Evolutionary conservation across 148 eudicot species (phyloP), one percentile per base, ranked within the genome.

Genomic region (Diospyros kaki): DNA sequence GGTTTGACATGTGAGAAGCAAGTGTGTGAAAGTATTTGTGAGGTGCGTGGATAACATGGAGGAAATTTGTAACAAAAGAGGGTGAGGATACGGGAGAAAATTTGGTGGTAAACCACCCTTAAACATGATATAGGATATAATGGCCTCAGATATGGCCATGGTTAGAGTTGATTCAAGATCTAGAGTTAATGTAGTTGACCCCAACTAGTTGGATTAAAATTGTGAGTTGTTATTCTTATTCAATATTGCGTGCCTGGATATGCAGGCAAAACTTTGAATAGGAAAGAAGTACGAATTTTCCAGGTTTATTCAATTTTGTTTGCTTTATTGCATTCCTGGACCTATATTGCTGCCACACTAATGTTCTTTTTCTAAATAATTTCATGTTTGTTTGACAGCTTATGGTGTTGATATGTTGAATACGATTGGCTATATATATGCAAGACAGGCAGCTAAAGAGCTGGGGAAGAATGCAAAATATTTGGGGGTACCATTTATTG

Each of bases 401-500:
- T 96, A 93, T 83, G 99, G 99, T 65, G 84, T 85, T 83, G 99
- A 96, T 77, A 96, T 96, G 98, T 81, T 96, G 84, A 93, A 82
- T 79, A 96, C 99, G 52, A 96, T 96, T 79, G 99, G 99, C 56
- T 96, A 96, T 77, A 93, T 93, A 79, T 93, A 93, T 80, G 83
- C 93, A 80, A 87, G 99, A 72, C 98, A 91, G 87, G 93, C 94
- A 75, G 94, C 99, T 73, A 91, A 91, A 84, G 98, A 96, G 86
- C 97, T 96, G 18, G 99, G 99, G 65, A 96, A 96, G 85, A 91
- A 91, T 80, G 99, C 88, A 61, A 86, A 84, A 53, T 92, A 84
- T 79, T 86, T 96, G 77, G 93, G 93, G 69, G 97, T 96, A 63
- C 99, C 99, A 61, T 96, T 96, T 75, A 78, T 96, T 80, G 99